phyloP scores from a whole-genome alignment of 441 rosid genomes.

The Erodium moschatum region DNA sequence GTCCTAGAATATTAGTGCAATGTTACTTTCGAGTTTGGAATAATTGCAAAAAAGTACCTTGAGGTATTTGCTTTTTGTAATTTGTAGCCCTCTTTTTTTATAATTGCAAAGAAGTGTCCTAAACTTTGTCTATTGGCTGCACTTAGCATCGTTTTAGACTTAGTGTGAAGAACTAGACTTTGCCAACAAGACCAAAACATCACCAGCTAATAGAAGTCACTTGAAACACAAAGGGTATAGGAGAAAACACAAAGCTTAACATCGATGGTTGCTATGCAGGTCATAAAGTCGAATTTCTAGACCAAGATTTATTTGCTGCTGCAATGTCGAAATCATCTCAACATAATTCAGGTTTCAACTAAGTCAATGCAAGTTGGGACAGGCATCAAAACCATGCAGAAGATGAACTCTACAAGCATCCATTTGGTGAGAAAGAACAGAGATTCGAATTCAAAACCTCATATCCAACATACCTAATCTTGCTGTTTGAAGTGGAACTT shows the following conservation, averaged over 20 bases:
- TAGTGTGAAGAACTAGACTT: too few species aligned
- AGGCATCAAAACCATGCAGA: background rate
- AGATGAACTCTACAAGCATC: background rate
- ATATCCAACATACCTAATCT: constrained; percentile 36
- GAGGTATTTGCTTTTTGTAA: too few species aligned
- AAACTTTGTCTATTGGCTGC: too few species aligned
- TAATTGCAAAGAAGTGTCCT: too few species aligned
- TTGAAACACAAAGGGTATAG: constrained; percentile 7
- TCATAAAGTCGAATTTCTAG: background rate
- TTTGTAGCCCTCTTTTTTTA: too few species aligned
- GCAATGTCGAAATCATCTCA: background rate
- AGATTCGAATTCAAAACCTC: background rate
- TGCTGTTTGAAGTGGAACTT: constrained; percentile 63
- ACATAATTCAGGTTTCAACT: background rate
- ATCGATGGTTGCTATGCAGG: background rate
- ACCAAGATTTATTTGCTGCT: background rate
- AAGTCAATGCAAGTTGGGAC: background rate
- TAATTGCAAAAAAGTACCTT: too few species aligned
- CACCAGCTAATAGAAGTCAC: background rate
- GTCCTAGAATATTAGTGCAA: too few species aligned
- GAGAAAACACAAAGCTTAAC: background rate
- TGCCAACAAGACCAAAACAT: too few species aligned
- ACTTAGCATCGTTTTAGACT: too few species aligned
- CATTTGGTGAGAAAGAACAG: background rate
- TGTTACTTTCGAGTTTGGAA: too few species aligned